These are phyloP conservation scores for Verbena officinalis DNA, from an alignment of 257 asterid species.

Conservation along the genomic window DNA sequence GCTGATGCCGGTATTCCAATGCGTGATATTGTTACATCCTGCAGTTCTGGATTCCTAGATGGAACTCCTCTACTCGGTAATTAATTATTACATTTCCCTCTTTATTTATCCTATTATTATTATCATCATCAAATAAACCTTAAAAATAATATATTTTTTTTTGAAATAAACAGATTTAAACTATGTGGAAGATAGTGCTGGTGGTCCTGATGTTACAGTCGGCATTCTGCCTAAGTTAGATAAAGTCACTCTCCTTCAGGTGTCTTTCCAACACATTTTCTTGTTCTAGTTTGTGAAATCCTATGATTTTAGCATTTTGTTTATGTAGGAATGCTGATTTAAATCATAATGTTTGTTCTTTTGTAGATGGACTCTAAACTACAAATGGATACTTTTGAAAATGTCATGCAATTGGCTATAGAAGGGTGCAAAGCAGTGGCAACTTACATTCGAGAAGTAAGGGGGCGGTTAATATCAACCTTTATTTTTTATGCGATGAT, in stretches of 20 bases:
- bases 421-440: slow-evolving; percentile 97
- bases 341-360: background rate
- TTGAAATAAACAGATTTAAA: slow-evolving; percentile 63
- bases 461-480: background rate
- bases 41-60: slow-evolving; percentile 85
- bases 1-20: slow-evolving; percentile 98
- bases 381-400: slow-evolving; percentile 81
- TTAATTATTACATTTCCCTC: background rate
- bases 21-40: slow-evolving; percentile 93
- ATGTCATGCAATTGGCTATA: slow-evolving; percentile 84
- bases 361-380: slow-evolving; percentile 89
- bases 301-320: background rate
- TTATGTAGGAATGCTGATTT: slow-evolving; percentile 15
- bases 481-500: no score
- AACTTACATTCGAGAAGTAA: slow-evolving; percentile 76
- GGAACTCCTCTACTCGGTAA: slow-evolving; percentile 88
- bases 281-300: background rate
- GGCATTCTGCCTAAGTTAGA: slow-evolving; percentile 90
- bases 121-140: background rate
- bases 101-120: slow-evolving; percentile 1
- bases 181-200: slow-evolving; percentile 95
- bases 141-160: slow-evolving; percentile 7
- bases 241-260: slow-evolving; percentile 97
- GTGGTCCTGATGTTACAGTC: slow-evolving; percentile 97
- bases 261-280: slow-evolving; percentile 25